Evolutionary conservation across 331 rosid genomes (phyloP).

Genomic region (Acacia concinna): DNA sequence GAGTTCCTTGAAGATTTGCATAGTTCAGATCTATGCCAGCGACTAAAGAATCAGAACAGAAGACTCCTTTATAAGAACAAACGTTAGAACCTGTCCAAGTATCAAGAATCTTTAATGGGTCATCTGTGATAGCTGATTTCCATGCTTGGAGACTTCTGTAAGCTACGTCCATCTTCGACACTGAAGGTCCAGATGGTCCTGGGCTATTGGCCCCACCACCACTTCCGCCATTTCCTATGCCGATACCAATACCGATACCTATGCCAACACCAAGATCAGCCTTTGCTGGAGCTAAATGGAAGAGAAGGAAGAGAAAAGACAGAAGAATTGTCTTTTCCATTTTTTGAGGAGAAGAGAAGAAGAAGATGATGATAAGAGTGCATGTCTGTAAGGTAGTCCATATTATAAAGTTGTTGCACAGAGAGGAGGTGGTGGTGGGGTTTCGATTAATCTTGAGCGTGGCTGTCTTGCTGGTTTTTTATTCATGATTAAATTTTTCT

Average conservation of each 20-base stretch:
- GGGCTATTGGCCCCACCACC: conserved; percentile 36
- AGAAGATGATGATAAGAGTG: conserved; percentile 29
- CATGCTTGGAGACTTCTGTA: conserved; percentile 82
- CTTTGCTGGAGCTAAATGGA: conserved; percentile 34
- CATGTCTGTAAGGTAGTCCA: conserved; percentile 33
- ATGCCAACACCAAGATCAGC: conserved; percentile 44
- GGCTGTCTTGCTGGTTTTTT: not conserved
- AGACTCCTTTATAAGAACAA: conserved; percentile 82
- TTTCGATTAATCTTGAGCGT: conserved; percentile 29
- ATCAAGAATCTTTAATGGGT: conserved; percentile 57
- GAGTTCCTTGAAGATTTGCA: conserved; percentile 74
- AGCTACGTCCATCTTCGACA: conserved; percentile 51
- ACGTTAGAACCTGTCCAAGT: conserved; percentile 81
- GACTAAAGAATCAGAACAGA: conserved; percentile 53
- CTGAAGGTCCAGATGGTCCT: not conserved
- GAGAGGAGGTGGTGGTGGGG: conserved; percentile 31
- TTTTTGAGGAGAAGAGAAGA: conserved; percentile 27
- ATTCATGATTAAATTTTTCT: not conserved
- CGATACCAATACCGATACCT: conserved; percentile 13
- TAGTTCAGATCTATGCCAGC: conserved; percentile 90
- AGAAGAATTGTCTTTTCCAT: conserved; percentile 52
- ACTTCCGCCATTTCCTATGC: not conserved
- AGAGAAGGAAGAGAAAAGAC: conserved; percentile 36
- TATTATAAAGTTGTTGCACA: conserved; percentile 30
- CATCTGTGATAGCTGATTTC: conserved; percentile 87